A percentile compares a stretch with the other conserved stretches of the same genome.
Evolutionary conservation across 2,329 filamentous ascomycete species (phyloP).

Genomic region (Claviceps pazoutovae): DNA sequence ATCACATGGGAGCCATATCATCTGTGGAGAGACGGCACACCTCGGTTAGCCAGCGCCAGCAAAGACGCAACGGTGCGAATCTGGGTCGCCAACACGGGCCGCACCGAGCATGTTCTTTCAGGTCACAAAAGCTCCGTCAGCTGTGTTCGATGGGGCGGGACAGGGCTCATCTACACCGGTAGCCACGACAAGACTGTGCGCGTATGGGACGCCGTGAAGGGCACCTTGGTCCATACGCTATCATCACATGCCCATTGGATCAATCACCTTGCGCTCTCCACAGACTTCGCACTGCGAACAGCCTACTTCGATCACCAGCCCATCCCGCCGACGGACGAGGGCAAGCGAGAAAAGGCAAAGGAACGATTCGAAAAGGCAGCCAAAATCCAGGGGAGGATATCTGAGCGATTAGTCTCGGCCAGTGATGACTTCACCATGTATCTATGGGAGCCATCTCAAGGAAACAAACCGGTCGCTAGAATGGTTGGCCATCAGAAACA

Average conservation of each 20-base stretch:
- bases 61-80: slow-evolving; percentile 82
- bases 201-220: slow-evolving; percentile 72
- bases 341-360: slow-evolving; percentile 60
- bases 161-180: slow-evolving; percentile 65
- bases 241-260: slow-evolving; percentile 84
- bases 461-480: slow-evolving; percentile 73
- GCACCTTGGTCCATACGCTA: slow-evolving; percentile 67
- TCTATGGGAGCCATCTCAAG: slow-evolving; percentile 71
- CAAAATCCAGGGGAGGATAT: slow-evolving; percentile 57
- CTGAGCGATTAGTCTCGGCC: slow-evolving; percentile 77
- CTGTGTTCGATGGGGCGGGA: slow-evolving; percentile 92
- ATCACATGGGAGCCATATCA: slow-evolving; percentile 92
- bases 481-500: slow-evolving; percentile 93
- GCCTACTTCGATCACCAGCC: slow-evolving; percentile 72
- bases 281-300: slow-evolving; percentile 77
- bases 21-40: slow-evolving; percentile 57
- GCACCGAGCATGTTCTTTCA: slow-evolving; percentile 67
- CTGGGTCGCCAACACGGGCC: slow-evolving; percentile 69
- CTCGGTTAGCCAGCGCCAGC: slow-evolving; percentile 70
- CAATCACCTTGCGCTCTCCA: slow-evolving; percentile 87
- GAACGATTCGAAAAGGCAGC: slow-evolving; percentile 78
- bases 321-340: slow-evolving; percentile 54
- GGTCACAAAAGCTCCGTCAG: slow-evolving; percentile 83
- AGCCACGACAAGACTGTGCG: slow-evolving; percentile 90
- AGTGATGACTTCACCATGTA: slow-evolving; percentile 96